Percentiles rank a stretch among this genome's conserved stretches.
These are phyloP conservation scores for Fusarium avenaceum DNA, from an alignment of 2,329 filamentous ascomycete genomes.

Conservation along the genomic window DNA sequence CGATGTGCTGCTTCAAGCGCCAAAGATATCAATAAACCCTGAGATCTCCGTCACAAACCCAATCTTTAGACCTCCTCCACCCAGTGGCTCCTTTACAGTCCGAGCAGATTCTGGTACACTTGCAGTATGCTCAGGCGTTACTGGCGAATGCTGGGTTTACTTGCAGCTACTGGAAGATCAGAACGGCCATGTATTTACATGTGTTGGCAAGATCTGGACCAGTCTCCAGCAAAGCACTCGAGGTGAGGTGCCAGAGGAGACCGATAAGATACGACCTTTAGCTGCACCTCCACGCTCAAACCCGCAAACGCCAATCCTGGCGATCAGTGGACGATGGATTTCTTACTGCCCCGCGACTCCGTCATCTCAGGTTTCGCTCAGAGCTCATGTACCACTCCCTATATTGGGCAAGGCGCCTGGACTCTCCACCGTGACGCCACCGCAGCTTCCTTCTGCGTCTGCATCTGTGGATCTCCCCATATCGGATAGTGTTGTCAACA, in stretches of 20 bases:
- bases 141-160: conserved; percentile 89
- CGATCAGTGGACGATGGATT: conserved; percentile 80
- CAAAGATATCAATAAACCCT: conserved; percentile 71
- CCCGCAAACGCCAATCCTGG: conserved; percentile 74
- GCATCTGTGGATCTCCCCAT: conserved; percentile 80
- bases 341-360: conserved; percentile 81
- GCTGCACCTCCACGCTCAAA: conserved; percentile 57
- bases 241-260: conserved; percentile 63
- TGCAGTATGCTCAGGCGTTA: conserved; percentile 81
- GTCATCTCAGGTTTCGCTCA: conserved; percentile 77
- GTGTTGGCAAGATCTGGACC: conserved; percentile 93
- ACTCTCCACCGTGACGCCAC: conserved; percentile 72
- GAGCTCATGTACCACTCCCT: conserved; percentile 73
- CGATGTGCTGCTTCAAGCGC: conserved; percentile 79
- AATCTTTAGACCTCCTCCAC: conserved; percentile 75
- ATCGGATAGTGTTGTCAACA: conserved; percentile 78
- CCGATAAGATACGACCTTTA: conserved; percentile 56
- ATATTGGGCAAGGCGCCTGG: conserved; percentile 68
- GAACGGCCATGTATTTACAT: conserved; percentile 67
- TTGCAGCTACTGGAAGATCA: conserved; percentile 61
- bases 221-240: conserved; percentile 75
- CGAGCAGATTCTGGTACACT: conserved; percentile 79
- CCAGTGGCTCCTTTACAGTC: conserved; percentile 79
- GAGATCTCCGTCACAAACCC: conserved; percentile 69
- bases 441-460: conserved; percentile 75